phyloP scores from a whole-genome alignment of 2,329 filamentous ascomycete genomes.

The Alternaria viburni region DNA sequence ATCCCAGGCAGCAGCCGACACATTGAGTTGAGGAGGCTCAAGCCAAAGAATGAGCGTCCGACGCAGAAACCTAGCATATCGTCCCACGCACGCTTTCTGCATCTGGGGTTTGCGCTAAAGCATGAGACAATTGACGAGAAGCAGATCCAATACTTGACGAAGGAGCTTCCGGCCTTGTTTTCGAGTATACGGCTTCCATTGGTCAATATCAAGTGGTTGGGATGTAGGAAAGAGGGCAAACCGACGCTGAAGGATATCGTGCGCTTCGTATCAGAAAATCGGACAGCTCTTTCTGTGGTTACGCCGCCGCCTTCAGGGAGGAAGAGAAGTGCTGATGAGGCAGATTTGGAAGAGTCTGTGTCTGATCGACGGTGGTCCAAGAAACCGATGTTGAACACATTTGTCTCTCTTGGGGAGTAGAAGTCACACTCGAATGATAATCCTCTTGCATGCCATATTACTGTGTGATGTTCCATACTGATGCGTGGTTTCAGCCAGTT shows the following conservation, averaged over 20 bases:
- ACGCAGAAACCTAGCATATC: not conserved
- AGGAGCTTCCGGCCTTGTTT: not conserved
- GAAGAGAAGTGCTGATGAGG: not conserved
- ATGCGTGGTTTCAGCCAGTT: not conserved
- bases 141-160: not conserved
- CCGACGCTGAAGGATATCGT: not conserved
- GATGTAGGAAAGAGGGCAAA: not conserved
- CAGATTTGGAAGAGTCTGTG: not conserved
- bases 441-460: not conserved
- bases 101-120: constrained; percentile 4
- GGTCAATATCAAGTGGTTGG: not conserved
- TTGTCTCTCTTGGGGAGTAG: not conserved
- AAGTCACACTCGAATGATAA: not conserved
- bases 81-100: constrained; percentile 3
- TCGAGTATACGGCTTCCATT: not conserved
- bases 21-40: constrained; percentile 5
- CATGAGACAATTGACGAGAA: not conserved
- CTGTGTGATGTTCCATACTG: too few relatives aligned
- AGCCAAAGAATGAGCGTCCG: not conserved
- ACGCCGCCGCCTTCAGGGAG: not conserved
- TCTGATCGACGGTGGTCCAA: not conserved
- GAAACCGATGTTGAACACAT: not conserved
- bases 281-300: not conserved
- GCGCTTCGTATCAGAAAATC: not conserved
- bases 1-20: constrained; percentile 2